These are phyloP conservation scores for Fomitopsis palustris DNA, from an alignment of 1,284 basidiomycete species.

Conservation along the genomic window DNA sequence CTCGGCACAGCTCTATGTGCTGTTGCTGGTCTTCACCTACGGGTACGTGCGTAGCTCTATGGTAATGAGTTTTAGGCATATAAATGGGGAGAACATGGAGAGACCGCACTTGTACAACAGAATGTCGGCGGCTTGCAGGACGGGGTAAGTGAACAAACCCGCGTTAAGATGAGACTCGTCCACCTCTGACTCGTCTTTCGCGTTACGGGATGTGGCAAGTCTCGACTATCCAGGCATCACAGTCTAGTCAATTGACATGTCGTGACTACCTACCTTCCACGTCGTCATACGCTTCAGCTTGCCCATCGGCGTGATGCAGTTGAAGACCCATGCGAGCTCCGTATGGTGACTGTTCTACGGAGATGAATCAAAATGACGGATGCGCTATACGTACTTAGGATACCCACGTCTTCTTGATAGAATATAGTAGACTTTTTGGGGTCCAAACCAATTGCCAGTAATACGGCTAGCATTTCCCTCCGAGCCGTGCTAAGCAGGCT, in stretches of 20 bases:
- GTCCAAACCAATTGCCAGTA: slow-evolving; percentile 86
- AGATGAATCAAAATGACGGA: background rate
- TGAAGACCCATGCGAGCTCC: slow-evolving; percentile 91
- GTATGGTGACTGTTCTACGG: slow-evolving; percentile 77
- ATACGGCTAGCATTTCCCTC: slow-evolving; percentile 77
- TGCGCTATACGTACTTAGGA: background rate
- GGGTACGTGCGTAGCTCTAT: slow-evolving; percentile 87
- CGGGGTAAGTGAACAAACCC: slow-evolving; percentile 90
- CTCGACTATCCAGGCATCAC: slow-evolving; percentile 49
- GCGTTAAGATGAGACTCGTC: slow-evolving; percentile 81
- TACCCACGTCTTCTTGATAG: slow-evolving; percentile 82
- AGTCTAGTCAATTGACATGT: background rate
- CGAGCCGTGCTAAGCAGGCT: slow-evolving; percentile 57
- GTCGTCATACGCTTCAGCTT: slow-evolving; percentile 89
- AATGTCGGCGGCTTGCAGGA: slow-evolving; percentile 93
- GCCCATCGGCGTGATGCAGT: slow-evolving; percentile 82
- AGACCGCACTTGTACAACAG: slow-evolving; percentile 71
- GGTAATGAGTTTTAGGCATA: background rate
- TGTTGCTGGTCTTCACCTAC: slow-evolving; percentile 96
- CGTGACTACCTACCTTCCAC: slow-evolving; percentile 70
- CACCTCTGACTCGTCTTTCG: slow-evolving; percentile 70
- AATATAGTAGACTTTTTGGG: slow-evolving; percentile 77
- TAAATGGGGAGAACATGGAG: background rate
- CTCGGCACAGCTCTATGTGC: slow-evolving; percentile 86
- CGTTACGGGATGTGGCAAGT: slow-evolving; percentile 71